phyloP scores from a whole-genome alignment of 1,284 basidiomycete genomes.

The Cerioporus squamosus region DNA sequence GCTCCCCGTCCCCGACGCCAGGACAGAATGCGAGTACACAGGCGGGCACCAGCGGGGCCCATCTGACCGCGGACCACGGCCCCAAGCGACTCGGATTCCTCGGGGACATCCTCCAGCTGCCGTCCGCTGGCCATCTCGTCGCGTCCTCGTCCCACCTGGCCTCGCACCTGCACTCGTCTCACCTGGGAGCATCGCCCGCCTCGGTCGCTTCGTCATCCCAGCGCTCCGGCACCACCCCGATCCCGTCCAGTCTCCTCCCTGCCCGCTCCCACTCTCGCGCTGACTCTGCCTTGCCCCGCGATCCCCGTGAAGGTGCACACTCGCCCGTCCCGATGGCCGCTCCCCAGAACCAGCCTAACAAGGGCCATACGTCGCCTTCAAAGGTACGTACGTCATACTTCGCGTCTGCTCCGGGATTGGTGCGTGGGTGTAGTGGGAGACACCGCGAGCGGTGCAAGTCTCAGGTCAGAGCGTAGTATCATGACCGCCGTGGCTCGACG shows the following conservation, averaged over 20 bases:
- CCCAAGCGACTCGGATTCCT: conserved; percentile 35
- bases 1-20: background rate
- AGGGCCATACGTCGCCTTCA: conserved; percentile 64
- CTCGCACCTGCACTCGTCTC: too few species aligned
- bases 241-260: conserved; percentile 28
- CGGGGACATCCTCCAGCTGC: conserved; percentile 34
- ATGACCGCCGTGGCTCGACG: too few species aligned
- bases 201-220: conserved; percentile 19
- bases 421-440: too few species aligned
- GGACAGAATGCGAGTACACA: background rate
- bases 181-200: too few species aligned
- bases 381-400: conserved; percentile 48
- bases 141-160: conserved; percentile 8
- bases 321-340: conserved; percentile 32
- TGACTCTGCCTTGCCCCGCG: conserved; percentile 27
- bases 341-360: conserved; percentile 24
- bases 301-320: conserved; percentile 29
- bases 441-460: too few species aligned
- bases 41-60: too few species aligned
- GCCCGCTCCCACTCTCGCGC: conserved; percentile 32
- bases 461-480: too few species aligned
- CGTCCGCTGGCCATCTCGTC: conserved; percentile 28
- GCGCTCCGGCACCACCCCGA: conserved; percentile 24
- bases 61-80: conserved; percentile 11
- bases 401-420: too few species aligned